These are phyloP conservation scores for Sorghum bicolor DNA, from an alignment of 176 grass and related monocot genomes.

Conservation along the genomic window Sorghum_bicolor_NCBIv3 NC_012870.2:14291501-14292000, in stretches of 20 bases:
- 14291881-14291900: background rate
- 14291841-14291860: background rate
- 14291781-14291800: background rate
- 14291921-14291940: background rate
- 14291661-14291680: background rate
- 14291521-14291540: background rate
- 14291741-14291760: too few species aligned
- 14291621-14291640: background rate
- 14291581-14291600: conserved; percentile 9
- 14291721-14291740: too few species aligned
- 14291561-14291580: background rate
- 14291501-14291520: too few species aligned
- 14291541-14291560: background rate
- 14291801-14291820: background rate
- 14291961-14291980: background rate
- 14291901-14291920: background rate
- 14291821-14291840: background rate
- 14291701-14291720: too few species aligned
- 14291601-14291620: background rate
- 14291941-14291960: background rate
- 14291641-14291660: background rate
- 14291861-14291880: background rate
- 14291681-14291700: background rate
- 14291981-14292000: too few species aligned
- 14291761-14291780: background rate